phyloP scores from a whole-genome alignment of 257 asterid genomes.

The Salvia miltiorrhiza region DNA sequence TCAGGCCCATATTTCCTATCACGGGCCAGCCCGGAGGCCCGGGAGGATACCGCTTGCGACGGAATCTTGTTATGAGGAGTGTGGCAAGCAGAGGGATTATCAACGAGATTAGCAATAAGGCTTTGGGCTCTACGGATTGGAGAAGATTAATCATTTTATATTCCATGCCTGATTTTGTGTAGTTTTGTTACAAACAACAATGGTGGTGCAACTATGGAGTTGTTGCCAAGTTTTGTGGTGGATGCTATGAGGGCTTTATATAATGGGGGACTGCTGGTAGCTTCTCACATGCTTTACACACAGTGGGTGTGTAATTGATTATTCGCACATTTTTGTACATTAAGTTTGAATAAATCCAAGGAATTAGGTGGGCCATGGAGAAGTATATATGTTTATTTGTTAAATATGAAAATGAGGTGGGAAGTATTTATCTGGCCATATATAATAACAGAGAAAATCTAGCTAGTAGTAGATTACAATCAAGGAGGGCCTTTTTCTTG shows the following conservation, averaged over 20 bases:
- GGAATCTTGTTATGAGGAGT: constrained; percentile 27
- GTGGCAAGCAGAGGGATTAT: constrained; percentile 32
- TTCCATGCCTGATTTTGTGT: constrained; percentile 15
- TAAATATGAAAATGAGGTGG: constrained; percentile 20
- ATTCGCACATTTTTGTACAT: not conserved
- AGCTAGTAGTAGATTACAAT: not conserved
- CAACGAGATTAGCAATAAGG: constrained; percentile 20
- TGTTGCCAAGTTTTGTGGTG: constrained; percentile 20
- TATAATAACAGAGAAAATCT: not conserved
- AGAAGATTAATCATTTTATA: constrained; percentile 7
- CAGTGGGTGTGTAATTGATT: not conserved
- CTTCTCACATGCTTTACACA: not conserved
- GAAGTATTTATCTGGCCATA: constrained; percentile 16
- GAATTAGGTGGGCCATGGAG: not conserved
- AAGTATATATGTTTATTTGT: not conserved
- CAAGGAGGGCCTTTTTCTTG: not conserved
- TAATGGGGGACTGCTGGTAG: constrained; percentile 8
- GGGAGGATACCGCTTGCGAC: constrained; percentile 63
- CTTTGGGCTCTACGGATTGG: constrained; percentile 27
- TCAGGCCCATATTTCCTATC: constrained; percentile 69
- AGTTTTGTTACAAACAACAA: not conserved
- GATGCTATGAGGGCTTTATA: constrained; percentile 23
- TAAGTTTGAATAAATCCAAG: not conserved
- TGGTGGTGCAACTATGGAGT: constrained; percentile 21
- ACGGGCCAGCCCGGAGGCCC: constrained; percentile 85